Evolutionary conservation across 1,284 basidiomycete genomes (phyloP), one percentile per base, ranked within the genome.

Genomic region (Cryptococcus sp.): DNA sequence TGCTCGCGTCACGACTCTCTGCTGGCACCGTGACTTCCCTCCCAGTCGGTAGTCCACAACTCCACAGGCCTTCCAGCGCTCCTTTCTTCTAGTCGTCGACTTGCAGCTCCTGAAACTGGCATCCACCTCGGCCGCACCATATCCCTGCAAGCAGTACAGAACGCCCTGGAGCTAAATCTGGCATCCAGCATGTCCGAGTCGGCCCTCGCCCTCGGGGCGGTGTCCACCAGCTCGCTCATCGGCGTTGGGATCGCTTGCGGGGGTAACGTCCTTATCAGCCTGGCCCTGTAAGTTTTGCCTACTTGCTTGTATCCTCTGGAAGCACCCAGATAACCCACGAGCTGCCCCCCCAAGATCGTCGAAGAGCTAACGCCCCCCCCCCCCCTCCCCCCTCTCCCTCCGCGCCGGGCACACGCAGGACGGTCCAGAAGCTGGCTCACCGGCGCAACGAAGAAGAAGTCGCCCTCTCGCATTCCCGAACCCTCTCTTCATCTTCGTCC

Each of bases 381-480:
- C 18, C 18, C 21, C 4, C 42, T 42, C 18, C 49, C 15, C 4
- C 15, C 43, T 40, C 12, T 18, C 24, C 15, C 18, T 40, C 21
- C 2, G 36, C 9, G 6, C 21, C 48, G 36, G 37, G 15, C 28
- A 33, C 43, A 15, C 28, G 6, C 56, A 77, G 75, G 53, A 93
- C 92, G 71, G 80, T 89, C 42, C 93, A 96, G 77, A 96, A 96
- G 73, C 84, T 96, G 6, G 91, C 91, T 0, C 93, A 97, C 78
- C 82, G 83, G 66, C 82, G 87, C 37, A 85, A 86, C n/a, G 62
- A 69, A 24, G 62, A 69, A 43, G 5, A 33, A 33, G 28, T 33
- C 28, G 28, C 28, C 28, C 28, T 33, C 4, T 33, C 28, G 5
- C 28, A 33, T 33, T 33, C 28, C 28, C 4, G 5, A 4, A 5